Conservation (phyloP, 2,329 filamentous ascomycete genomes). For the Penicillium sp. region DNA sequence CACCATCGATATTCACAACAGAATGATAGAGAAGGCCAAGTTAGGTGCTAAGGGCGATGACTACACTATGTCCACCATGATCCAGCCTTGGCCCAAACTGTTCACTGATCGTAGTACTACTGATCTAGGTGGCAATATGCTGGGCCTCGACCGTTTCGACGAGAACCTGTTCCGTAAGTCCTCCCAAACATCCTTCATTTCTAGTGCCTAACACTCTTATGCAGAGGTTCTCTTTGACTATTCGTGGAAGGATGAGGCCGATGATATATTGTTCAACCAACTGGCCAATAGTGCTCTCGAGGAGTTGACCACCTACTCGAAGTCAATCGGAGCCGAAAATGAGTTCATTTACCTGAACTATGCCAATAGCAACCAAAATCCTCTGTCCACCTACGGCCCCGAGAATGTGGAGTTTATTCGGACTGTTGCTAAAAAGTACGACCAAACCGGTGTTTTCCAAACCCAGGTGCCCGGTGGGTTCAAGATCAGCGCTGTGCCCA, state of each 20-base stretch:
- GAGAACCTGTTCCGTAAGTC: slow-evolving; percentile 28
- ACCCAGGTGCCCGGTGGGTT: slow-evolving; percentile 31
- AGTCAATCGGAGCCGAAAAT: slow-evolving; percentile 26
- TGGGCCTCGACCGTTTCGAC: slow-evolving; percentile 36
- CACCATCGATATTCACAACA: not conserved
- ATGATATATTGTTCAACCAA: slow-evolving; percentile 35
- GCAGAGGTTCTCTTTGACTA: slow-evolving; percentile 26
- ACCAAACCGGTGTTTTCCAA: slow-evolving; percentile 31
- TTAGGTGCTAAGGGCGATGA: slow-evolving; percentile 13
- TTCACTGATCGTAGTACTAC: slow-evolving; percentile 36
- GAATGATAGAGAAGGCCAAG: slow-evolving; percentile 21
- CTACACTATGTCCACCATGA: slow-evolving; percentile 28
- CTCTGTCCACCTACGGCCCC: slow-evolving; percentile 44
- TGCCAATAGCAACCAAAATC: slow-evolving; percentile 44
- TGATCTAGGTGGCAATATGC: slow-evolving; percentile 38
- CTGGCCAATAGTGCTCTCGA: slow-evolving; percentile 30
- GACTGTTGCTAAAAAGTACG: slow-evolving; percentile 26
- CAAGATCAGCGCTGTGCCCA: slow-evolving; percentile 20
- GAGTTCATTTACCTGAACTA: slow-evolving; percentile 51
- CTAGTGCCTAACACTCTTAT: slow-evolving; percentile 25
- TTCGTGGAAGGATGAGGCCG: slow-evolving; percentile 33
- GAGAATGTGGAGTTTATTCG: slow-evolving; percentile 37
- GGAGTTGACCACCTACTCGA: slow-evolving; percentile 32
- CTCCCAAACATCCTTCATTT: not conserved
- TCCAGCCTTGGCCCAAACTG: slow-evolving; percentile 46